phyloP scores from a whole-genome alignment of 148 eudicot genomes.

The Rhododendron ferrugineum region DNA sequence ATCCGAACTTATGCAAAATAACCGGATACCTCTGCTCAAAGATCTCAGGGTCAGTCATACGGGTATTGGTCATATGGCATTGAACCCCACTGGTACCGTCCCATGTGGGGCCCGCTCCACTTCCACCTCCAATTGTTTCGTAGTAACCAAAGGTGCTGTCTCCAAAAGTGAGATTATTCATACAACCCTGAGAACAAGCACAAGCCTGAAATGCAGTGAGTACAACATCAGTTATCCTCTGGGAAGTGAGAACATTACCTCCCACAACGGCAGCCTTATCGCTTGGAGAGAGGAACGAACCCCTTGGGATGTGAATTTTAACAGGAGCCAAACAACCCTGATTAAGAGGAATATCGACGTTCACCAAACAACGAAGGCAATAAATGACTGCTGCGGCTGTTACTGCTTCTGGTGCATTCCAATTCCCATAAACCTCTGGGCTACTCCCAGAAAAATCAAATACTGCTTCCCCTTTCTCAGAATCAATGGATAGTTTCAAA shows the following conservation, averaged over 20 bases:
- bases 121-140: slow-evolving; percentile 95
- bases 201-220: slow-evolving; percentile 95
- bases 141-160: slow-evolving; percentile 88
- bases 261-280: slow-evolving; percentile 98
- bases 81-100: slow-evolving; percentile 93
- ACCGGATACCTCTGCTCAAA: slow-evolving; percentile 99
- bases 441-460: slow-evolving; percentile 89
- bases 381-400: slow-evolving; percentile 94
- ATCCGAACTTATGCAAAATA: slow-evolving; percentile 66
- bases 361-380: slow-evolving; percentile 86
- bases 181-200: slow-evolving; percentile 98
- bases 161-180: slow-evolving; percentile 95
- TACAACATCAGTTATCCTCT: slow-evolving; percentile 88
- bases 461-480: slow-evolving; percentile 65
- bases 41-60: slow-evolving; percentile 98
- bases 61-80: slow-evolving; percentile 96
- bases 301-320: slow-evolving; percentile 64
- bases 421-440: slow-evolving; percentile 93
- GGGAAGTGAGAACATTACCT: slow-evolving; percentile 96
- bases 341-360: slow-evolving; percentile 89
- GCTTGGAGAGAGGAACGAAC: slow-evolving; percentile 93
- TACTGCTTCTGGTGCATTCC: slow-evolving; percentile 97
- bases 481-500: slow-evolving; percentile 70
- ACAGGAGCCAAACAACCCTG: slow-evolving; percentile 98
- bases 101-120: slow-evolving; percentile 95